These are phyloP conservation scores for Leishmania tropica DNA, from an alignment of 208 protist genomes.

Conservation along the genomic window DNA sequence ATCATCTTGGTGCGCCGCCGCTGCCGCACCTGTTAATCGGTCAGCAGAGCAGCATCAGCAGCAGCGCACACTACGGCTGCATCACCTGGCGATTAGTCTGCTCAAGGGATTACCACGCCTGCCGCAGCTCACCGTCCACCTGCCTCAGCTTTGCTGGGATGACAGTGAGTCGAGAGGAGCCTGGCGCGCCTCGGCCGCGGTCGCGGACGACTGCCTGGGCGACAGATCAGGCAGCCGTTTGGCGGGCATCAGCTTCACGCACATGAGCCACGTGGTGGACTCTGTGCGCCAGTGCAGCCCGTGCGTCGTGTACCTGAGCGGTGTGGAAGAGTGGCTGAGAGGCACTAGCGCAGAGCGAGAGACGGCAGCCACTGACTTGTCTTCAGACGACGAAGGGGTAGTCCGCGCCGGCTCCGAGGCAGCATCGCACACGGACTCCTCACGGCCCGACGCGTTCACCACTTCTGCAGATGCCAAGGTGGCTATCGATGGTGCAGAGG, in stretches of 20 bases:
- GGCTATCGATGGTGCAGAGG: not conserved
- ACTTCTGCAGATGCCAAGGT: not conserved
- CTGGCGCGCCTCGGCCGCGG: slow-evolving; percentile 24
- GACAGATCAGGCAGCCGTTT: not conserved
- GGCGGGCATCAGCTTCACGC: slow-evolving; percentile 22
- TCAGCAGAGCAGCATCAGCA: slow-evolving; percentile 25
- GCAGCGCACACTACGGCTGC: slow-evolving; percentile 40
- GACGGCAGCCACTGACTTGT: not conserved
- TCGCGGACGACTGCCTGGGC: slow-evolving; percentile 18
- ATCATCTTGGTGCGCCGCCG: slow-evolving; percentile 1
- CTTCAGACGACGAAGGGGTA: slow-evolving; percentile 10
- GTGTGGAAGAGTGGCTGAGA: slow-evolving; percentile 65
- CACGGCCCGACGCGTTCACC: not conserved
- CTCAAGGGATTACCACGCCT: slow-evolving; percentile 25
- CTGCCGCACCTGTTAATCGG: slow-evolving; percentile 15
- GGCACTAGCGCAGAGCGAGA: slow-evolving; percentile 18
- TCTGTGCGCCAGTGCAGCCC: slow-evolving; percentile 55
- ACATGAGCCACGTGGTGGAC: slow-evolving; percentile 64
- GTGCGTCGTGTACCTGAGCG: slow-evolving; percentile 68
- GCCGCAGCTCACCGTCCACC: slow-evolving; percentile 18
- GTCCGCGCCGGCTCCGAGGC: not conserved
- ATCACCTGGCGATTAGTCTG: slow-evolving; percentile 38
- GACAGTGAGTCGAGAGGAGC: slow-evolving; percentile 9
- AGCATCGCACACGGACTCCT: not conserved
- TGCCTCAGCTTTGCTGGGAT: slow-evolving; percentile 32